These are phyloP conservation scores for Cytospora leucostoma DNA, from an alignment of 2,329 filamentous ascomycete species.

Conservation along the genomic window DNA sequence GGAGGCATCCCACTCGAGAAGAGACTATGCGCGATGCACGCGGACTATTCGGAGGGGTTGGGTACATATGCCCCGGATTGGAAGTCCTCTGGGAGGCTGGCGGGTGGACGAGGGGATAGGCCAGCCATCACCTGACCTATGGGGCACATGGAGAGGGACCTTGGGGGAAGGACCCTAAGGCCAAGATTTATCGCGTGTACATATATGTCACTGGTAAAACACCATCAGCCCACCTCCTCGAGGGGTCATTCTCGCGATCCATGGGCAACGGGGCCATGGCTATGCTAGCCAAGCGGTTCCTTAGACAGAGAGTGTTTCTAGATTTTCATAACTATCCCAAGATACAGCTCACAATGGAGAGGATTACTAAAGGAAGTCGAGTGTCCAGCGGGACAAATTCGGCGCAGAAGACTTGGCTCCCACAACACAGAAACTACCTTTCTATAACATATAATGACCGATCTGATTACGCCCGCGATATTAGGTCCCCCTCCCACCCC, in stretches of 20 bases:
- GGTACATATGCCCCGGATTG: too few species aligned
- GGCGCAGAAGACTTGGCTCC: too few species aligned
- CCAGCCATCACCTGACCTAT: background rate
- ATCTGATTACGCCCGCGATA: background rate
- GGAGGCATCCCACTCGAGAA: background rate
- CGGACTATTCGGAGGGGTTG: background rate
- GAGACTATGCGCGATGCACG: background rate
- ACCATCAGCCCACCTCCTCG: background rate
- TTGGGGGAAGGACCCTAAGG: background rate
- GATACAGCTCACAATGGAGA: background rate
- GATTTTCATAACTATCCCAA: background rate
- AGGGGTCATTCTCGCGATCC: background rate
- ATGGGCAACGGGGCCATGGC: background rate
- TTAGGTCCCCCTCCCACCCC: too few species aligned
- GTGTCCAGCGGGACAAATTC: background rate
- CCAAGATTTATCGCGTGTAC: background rate
- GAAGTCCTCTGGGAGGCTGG: background rate
- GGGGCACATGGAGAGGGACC: background rate
- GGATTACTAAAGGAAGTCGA: background rate
- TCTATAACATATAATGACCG: background rate
- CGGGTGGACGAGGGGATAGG: background rate
- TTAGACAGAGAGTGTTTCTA: background rate
- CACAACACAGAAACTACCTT: too few species aligned
- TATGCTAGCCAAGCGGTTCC: background rate
- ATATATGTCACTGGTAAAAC: background rate